A percentile compares a stretch with the other conserved stretches of the same genome.
Evolutionary conservation across 2,329 filamentous ascomycete genomes (phyloP).

Genomic region (Talaromyces piceae): DNA sequence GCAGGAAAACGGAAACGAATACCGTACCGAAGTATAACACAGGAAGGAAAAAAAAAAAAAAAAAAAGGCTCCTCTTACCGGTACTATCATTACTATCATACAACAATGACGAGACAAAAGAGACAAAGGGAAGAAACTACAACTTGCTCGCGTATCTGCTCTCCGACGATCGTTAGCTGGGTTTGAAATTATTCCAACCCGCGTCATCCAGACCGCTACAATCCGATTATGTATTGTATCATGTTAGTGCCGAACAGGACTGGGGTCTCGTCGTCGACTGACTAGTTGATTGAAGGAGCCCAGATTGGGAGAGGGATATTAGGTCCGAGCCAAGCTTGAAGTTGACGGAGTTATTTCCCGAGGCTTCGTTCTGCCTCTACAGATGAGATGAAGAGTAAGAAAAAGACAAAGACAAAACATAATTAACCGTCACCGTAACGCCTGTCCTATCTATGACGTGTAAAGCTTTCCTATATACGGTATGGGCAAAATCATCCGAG

Average conservation of each 20-base stretch:
- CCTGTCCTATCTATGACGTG: neutral
- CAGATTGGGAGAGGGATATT: too few relatives aligned
- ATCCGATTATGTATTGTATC: neutral
- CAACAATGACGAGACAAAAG: neutral
- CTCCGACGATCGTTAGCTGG: neutral
- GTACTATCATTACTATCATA: neutral
- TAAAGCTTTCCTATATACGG: neutral
- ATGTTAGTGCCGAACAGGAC: too few relatives aligned
- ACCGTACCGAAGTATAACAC: neutral
- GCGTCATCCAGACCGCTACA: neutral
- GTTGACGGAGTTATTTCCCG: neutral
- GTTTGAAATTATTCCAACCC: neutral
- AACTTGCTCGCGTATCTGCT: neutral
- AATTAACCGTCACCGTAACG: neutral
- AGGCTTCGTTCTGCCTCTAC: neutral
- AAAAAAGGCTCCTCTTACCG: neutral
- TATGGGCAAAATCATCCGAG: neutral
- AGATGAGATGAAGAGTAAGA: neutral
- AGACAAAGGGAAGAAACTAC: neutral
- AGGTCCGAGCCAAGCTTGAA: neutral
- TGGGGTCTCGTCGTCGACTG: too few relatives aligned
- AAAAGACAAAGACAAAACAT: neutral
- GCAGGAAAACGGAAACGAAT: neutral
- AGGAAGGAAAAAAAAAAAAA: constrained; percentile 3
- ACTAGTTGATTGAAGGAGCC: neutral